These are phyloP conservation scores for Trichosanthes truncata DNA, from an alignment of 306 rosid genomes.

Conservation along the genomic window DNA sequence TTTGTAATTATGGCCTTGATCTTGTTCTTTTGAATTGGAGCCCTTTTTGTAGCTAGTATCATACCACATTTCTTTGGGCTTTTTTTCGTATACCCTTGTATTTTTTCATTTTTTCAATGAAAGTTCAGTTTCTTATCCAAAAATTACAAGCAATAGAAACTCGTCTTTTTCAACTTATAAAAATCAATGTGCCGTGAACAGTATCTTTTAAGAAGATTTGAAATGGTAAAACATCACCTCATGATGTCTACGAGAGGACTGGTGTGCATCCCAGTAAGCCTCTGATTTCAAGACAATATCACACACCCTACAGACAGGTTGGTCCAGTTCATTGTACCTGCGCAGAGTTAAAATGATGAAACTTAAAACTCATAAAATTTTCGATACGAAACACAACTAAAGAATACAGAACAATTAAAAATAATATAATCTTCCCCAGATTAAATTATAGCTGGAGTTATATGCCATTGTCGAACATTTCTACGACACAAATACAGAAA, in stretches of 20 bases:
- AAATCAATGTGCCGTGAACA: neutral
- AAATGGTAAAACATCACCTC: constrained; percentile 43
- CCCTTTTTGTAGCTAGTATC: neutral
- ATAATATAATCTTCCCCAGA: neutral
- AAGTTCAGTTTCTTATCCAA: too few relatives aligned
- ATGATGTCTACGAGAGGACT: constrained; percentile 73
- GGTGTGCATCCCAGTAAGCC: constrained; percentile 70
- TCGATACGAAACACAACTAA: neutral
- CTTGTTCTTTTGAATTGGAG: neutral
- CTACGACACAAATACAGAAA: neutral
- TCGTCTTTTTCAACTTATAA: neutral
- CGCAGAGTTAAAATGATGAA: neutral
- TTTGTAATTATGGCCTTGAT: neutral
- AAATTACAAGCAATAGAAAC: neutral
- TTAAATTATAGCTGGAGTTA: neutral
- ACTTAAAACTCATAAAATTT: neutral
- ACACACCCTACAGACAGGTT: constrained; percentile 83
- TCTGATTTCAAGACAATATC: constrained; percentile 68
- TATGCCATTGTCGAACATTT: neutral
- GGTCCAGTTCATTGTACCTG: constrained; percentile 78
- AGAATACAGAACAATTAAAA: neutral
- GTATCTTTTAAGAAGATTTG: neutral
- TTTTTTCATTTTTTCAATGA: neutral
- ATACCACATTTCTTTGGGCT: neutral
- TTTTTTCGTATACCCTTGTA: too few relatives aligned